Evolutionary conservation across 164 flowering plant genomes (phyloP).

Genomic region (Piper longum): DNA sequence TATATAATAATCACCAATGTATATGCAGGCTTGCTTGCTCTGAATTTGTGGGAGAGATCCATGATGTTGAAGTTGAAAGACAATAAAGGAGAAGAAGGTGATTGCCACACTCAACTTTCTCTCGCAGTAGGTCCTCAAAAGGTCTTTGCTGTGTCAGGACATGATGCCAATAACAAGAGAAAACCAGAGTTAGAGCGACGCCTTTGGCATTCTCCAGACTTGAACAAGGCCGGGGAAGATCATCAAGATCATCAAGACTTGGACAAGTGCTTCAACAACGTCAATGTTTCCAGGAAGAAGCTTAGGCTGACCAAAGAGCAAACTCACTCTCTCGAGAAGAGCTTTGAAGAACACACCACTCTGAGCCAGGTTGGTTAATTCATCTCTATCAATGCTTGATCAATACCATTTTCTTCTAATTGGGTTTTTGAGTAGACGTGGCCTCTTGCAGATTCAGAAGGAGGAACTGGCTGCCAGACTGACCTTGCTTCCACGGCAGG

Average conservation of each 20-base stretch:
- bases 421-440: background rate
- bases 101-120: background rate
- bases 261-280: background rate
- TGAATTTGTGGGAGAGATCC: too few species aligned
- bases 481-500: background rate
- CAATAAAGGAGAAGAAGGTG: background rate
- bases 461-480: background rate
- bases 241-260: too few species aligned
- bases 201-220: background rate
- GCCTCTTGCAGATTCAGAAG: background rate
- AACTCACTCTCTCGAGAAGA: slow-evolving; percentile 6
- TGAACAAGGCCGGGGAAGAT: background rate
- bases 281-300: slow-evolving; percentile 5
- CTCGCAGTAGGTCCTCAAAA: background rate
- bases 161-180: background rate
- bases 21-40: too few species aligned
- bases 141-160: background rate
- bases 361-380: slow-evolving; percentile 5
- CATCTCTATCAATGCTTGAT: background rate
- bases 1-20: too few species aligned
- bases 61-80: too few species aligned
- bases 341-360: slow-evolving; percentile 10
- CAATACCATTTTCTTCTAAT: too few species aligned
- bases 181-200: background rate
- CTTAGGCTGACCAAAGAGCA: slow-evolving; percentile 11